phyloP scores from a whole-genome alignment of 2,329 filamentous ascomycete genomes.

The Fusarium newnesense region DNA sequence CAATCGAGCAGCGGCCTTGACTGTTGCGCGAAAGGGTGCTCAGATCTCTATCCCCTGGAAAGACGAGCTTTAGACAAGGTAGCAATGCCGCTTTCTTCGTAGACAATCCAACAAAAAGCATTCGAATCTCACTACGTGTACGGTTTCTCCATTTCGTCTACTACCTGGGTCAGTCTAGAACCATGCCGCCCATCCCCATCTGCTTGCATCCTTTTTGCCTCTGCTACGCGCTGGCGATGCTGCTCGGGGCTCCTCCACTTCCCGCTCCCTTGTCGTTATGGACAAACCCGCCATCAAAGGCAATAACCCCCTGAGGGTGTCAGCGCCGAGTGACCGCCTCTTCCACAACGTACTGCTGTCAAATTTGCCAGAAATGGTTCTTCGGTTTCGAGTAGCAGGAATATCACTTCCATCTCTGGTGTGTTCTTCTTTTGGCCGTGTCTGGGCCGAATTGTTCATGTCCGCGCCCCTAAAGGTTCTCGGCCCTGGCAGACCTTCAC shows the following conservation, averaged over 20 bases:
- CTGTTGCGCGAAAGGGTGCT: conserved; percentile 55
- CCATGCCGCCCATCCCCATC: conserved; percentile 47
- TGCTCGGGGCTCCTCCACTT: conserved; percentile 10
- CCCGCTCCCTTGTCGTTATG: conserved; percentile 16
- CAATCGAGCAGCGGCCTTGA: conserved; percentile 54
- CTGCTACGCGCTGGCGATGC: conserved; percentile 12
- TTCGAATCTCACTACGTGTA: conserved; percentile 14
- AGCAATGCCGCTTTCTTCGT: conserved; percentile 13
- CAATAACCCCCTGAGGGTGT: conserved; percentile 34
- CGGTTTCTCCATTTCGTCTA: conserved; percentile 13
- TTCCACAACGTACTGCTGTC: conserved; percentile 28
- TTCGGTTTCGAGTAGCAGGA: background rate
- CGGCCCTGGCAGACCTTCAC: conserved; percentile 5
- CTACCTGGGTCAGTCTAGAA: conserved; percentile 39
- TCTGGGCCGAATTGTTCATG: background rate
- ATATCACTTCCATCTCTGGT: background rate
- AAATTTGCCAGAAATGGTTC: conserved; percentile 15
- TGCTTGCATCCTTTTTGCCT: conserved; percentile 42
- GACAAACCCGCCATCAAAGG: conserved; percentile 31
- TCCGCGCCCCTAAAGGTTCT: background rate
- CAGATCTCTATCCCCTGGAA: conserved; percentile 58
- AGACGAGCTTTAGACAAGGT: conserved; percentile 52
- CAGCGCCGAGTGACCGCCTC: conserved; percentile 36
- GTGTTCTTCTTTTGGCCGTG: background rate
- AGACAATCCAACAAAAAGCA: conserved; percentile 34